Percentiles rank a stretch among this genome's conserved stretches.
phyloP scores from a whole-genome alignment of 1,139 yeast genomes.

The Scheffersomyces segobiensis region DNA sequence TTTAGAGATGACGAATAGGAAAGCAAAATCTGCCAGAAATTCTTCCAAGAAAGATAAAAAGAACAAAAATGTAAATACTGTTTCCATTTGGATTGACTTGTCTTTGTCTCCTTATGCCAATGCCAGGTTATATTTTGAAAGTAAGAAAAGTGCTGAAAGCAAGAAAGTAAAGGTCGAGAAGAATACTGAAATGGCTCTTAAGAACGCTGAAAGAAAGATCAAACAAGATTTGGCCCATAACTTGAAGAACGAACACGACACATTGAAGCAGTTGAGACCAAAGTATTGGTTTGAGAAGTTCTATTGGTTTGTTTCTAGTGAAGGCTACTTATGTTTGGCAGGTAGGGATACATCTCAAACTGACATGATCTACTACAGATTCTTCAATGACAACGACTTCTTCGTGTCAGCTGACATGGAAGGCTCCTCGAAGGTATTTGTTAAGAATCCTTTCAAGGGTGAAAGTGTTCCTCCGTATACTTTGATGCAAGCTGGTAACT shows the following conservation, averaged over 20 bases:
- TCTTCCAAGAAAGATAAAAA: slow-evolving; percentile 9
- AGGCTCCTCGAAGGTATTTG: slow-evolving; percentile 73
- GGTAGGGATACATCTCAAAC: slow-evolving; percentile 84
- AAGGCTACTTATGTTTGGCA: slow-evolving; percentile 82
- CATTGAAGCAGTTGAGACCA: slow-evolving; percentile 63
- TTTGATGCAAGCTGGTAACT: slow-evolving; percentile 84
- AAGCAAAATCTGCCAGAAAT: slow-evolving; percentile 6
- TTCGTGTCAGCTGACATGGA: slow-evolving; percentile 76
- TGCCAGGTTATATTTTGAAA: slow-evolving; percentile 82
- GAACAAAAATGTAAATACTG: slow-evolving; percentile 20
- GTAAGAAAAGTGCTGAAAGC: slow-evolving; percentile 71
- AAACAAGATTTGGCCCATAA: slow-evolving; percentile 68
- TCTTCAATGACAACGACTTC: slow-evolving; percentile 71
- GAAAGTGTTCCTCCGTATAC: slow-evolving; percentile 80
- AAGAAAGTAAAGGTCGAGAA: slow-evolving; percentile 82
- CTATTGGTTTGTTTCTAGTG: slow-evolving; percentile 87
- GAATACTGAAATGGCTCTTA: slow-evolving; percentile 76
- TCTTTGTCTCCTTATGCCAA: slow-evolving; percentile 82
- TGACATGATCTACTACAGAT: slow-evolving; percentile 80
- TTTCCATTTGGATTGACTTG: slow-evolving; percentile 68
- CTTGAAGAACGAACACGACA: slow-evolving; percentile 63
- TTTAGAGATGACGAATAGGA: slow-evolving; percentile 9
- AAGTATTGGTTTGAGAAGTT: slow-evolving; percentile 94
- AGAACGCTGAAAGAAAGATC: slow-evolving; percentile 81
- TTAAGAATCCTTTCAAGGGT: slow-evolving; percentile 69